Conservation (phyloP, 2,329 filamentous ascomycete species). For the Talaromyces sp. region DNA sequence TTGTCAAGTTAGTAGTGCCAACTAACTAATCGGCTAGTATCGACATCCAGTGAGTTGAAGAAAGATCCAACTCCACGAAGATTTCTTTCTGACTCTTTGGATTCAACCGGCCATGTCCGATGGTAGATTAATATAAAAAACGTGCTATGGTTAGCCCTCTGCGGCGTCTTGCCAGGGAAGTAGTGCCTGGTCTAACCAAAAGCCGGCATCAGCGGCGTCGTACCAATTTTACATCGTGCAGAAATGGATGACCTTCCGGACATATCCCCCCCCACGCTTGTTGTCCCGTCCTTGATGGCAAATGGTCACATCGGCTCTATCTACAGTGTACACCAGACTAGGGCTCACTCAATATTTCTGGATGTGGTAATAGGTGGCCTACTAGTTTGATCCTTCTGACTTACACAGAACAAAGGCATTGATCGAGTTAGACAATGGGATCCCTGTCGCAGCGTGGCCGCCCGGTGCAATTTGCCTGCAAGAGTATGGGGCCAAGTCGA, state of each 20-base stretch:
- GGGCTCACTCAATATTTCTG: not conserved
- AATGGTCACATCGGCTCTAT: not conserved
- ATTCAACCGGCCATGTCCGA: not conserved
- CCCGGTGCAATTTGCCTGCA: conserved; percentile 5
- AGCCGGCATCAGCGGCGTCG: not conserved
- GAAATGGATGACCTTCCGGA: not conserved
- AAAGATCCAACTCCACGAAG: not conserved
- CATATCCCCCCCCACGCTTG: not conserved
- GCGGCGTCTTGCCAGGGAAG: not conserved
- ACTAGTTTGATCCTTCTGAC: conserved; percentile 4
- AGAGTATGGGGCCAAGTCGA: not conserved
- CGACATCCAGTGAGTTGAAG: not conserved
- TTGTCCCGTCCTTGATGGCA: not conserved
- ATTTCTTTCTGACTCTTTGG: not conserved
- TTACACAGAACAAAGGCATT: not conserved
- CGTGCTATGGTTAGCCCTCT: not conserved
- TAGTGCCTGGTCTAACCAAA: not conserved
- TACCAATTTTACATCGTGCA: not conserved
- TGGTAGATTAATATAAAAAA: not conserved
- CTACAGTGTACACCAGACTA: not conserved
- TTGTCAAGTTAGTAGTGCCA: not conserved
- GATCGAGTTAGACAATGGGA: not conserved
- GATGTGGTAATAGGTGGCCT: not conserved
- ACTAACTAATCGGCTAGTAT: not conserved
- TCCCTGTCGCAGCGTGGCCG: conserved; percentile 20